These are phyloP conservation scores for Aspergillus pseudoglaucus DNA, from an alignment of 2,329 filamentous ascomycete species.

Conservation along the genomic window DNA sequence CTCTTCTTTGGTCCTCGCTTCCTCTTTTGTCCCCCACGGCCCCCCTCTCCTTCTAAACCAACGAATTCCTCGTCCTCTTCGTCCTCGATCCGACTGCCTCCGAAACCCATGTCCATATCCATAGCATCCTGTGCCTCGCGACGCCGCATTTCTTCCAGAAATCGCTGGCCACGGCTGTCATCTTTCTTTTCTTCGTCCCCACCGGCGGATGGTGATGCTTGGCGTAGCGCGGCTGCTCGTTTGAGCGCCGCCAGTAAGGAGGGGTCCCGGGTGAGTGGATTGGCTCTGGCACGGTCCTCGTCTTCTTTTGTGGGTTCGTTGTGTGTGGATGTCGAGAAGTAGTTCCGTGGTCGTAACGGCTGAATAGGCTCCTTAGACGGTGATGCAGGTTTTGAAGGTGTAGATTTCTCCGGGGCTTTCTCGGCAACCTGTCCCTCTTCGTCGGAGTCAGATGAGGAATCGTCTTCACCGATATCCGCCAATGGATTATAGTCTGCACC, in stretches of 20 bases:
- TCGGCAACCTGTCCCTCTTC: constrained; percentile 32
- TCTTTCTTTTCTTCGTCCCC: constrained; percentile 50
- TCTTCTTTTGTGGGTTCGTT: constrained; percentile 48
- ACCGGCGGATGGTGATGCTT: constrained; percentile 39
- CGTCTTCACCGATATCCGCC: constrained; percentile 45
- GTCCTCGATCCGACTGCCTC: constrained; percentile 77
- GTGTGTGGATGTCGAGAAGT: constrained; percentile 34
- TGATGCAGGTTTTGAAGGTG: not conserved
- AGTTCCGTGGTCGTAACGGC: constrained; percentile 39
- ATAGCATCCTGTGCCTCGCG: constrained; percentile 72
- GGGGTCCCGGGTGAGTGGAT: constrained; percentile 59
- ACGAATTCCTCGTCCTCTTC: constrained; percentile 72
- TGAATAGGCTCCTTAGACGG: constrained; percentile 3
- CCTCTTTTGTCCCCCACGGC: constrained; percentile 36
- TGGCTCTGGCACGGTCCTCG: constrained; percentile 30
- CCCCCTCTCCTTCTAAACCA: constrained; percentile 47
- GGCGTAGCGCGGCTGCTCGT: constrained; percentile 63
- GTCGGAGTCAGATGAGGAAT: constrained; percentile 36
- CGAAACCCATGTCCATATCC: constrained; percentile 93
- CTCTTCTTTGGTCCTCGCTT: constrained; percentile 51
- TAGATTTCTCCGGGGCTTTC: not conserved
- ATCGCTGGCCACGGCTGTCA: constrained; percentile 63
- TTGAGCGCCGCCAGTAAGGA: constrained; percentile 77
- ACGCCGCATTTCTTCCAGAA: constrained; percentile 57
- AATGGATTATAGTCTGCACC: constrained; percentile 57